Base-by-base conservation (phyloP, 2,329 filamentous ascomycete genomes). In the Ophiostoma triangulosporum region DNA sequence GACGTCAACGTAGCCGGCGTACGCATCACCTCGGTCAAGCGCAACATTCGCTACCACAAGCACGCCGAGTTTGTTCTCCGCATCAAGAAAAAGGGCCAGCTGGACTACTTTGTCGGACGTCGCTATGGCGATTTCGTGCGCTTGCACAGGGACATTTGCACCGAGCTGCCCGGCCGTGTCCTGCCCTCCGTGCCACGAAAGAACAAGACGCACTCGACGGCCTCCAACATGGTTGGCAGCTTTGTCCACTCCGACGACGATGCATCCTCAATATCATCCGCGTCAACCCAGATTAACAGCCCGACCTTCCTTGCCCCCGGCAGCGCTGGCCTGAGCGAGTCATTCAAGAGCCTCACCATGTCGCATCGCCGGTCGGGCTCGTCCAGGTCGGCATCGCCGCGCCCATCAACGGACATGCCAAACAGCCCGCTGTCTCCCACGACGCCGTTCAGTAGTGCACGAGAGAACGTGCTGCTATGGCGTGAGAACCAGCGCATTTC, bases 1-100 rank as follows among this genome's bases (percentile, higher is more conserved):
- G 93, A 97, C 66, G 82, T 96, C 60, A 98, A 98, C 65, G 84
- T 98, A 50, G 88, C 91, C 11, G 89, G 84, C 38, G 93, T 97
- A 50, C 80, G 90, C 57, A 82, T 88, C 26, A 85, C 80, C 2
- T 83, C 81, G 7, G 75, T 89, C 51, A 95, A 91, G 74, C 81
- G 89, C 63, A 95, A 88, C 56, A 81, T 97, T 27, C 77, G 91
- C 55, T 83, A 93, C 63, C 93, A 96, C 66, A 87, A 89, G 62
- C 91, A 97, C 73, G 88, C 93, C 52, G 87, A 97, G 72, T 98
- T 96, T 62, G 69, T 98, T 48, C 74, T 98, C 56, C 81, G 91
- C 11, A 85, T 96, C 29, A 91, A 91, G 70, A 79, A 81, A 60
- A 81, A 83, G 59, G 84, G 83, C 24, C 79, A 87, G 59, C 70